Evolutionary conservation across 2,329 filamentous ascomycete genomes (phyloP).

Genomic region (Fusarium vanettenii): DNA sequence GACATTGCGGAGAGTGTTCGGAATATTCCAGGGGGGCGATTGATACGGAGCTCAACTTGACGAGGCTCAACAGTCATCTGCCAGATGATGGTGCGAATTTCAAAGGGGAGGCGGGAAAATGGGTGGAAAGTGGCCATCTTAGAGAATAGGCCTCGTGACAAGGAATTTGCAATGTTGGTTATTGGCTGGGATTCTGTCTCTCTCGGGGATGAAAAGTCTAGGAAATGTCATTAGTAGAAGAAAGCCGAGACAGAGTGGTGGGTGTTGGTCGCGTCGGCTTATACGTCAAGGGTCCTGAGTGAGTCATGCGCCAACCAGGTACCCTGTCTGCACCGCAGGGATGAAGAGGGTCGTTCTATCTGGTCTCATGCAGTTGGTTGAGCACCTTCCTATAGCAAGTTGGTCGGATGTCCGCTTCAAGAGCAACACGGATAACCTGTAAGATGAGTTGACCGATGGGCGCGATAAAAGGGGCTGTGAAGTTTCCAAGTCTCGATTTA

Average conservation of each 20-base stretch:
- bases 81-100: background rate
- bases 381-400: background rate
- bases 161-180: background rate
- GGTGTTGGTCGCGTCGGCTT: background rate
- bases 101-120: slow-evolving; percentile 14
- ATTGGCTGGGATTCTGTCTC: background rate
- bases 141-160: background rate
- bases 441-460: background rate
- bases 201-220: background rate
- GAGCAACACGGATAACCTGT: background rate
- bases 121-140: slow-evolving; percentile 14
- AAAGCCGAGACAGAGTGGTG: background rate
- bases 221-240: background rate
- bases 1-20: background rate
- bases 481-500: background rate
- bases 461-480: background rate
- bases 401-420: background rate
- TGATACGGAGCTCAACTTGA: slow-evolving; percentile 9
- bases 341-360: background rate
- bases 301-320: background rate
- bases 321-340: background rate
- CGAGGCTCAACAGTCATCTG: slow-evolving; percentile 7
- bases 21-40: background rate
- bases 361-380: background rate
- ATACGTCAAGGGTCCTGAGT: background rate